Base-by-base conservation (phyloP, 2,329 filamentous ascomycete species). In the Pseudohalonectria lignicola region DNA sequence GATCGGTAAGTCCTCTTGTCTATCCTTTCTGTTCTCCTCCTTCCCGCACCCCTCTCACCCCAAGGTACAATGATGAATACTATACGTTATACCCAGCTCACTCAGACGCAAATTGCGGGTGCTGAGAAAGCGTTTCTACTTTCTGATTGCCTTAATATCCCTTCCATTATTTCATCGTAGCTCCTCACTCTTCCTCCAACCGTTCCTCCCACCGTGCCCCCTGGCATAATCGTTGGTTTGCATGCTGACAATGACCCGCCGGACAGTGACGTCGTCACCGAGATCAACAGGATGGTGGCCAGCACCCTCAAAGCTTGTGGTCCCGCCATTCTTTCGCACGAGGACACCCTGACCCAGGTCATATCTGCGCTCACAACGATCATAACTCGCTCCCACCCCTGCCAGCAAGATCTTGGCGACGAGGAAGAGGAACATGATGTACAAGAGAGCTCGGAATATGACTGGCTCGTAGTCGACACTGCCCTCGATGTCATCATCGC, bases 51-150 rank as follows among this genome's bases (percentile, higher is more conserved):
- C 40, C 17, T 10, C 15, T 5, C 12, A 40, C 23, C 31, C 31
- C 33, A 39, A 20, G 38, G 12, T 12, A 36, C 63, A 53, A 80
- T 86, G 87, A 95, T 95, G 87, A 94, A 64, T 70, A 75, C 69
- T 63, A 67, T 76, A 79, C 85, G 86, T 88, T 88, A 90, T 37
- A 90, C 90, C 87, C 88, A 95, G 88, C 88, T 95, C 90, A 95
- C 88, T 94, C 86, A 85, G 83, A 96, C 81, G 80, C 85, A 74
- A 36, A 67, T 65, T 77, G 83, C 78, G 78, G 66, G 79, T 94
- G 86, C 83, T 86, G 86, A 80, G 80, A 92, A 93, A 64, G 69
- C 86, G 82, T 76, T 63, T 67, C 68, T 61, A 61, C 57, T 53
- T 63, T 61, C 63, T 69, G 62, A 64, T 44, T 31, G 12, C 42